Conservation (phyloP, 1,139 yeast species). For the Pichia sp. region DNA sequence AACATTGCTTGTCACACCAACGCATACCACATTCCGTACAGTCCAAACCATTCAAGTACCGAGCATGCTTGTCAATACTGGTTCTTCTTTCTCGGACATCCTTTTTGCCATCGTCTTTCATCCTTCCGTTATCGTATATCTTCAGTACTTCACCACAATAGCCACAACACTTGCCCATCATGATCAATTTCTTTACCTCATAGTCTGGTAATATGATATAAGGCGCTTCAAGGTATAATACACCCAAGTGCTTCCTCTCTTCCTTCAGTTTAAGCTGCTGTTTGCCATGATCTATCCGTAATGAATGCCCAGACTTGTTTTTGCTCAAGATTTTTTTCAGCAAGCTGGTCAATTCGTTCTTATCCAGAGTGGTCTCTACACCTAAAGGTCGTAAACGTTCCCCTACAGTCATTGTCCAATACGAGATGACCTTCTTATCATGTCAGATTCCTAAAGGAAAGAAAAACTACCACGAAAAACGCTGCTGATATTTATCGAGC, state of each 20-base stretch:
- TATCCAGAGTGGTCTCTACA: not conserved
- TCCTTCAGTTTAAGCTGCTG: conserved; percentile 5
- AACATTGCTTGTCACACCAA: conserved; percentile 69
- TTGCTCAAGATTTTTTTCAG: conserved; percentile 8
- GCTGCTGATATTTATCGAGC: too few relatives aligned
- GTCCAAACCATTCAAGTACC: conserved; percentile 42
- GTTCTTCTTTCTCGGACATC: conserved; percentile 13
- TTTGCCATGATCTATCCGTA: conserved; percentile 6
- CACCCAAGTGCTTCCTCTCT: conserved; percentile 20
- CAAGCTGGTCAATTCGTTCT: not conserved
- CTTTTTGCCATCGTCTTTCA: conserved; percentile 25
- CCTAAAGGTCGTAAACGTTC: too few relatives aligned
- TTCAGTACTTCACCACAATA: conserved; percentile 64
- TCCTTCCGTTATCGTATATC: conserved; percentile 23
- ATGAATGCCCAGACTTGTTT: conserved; percentile 6
- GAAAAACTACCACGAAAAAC: too few relatives aligned
- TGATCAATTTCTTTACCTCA: conserved; percentile 55
- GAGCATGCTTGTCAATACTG: conserved; percentile 15
- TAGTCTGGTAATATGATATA: conserved; percentile 64
- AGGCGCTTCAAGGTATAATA: conserved; percentile 32
- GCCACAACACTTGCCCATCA: conserved; percentile 67
- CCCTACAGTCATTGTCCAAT: too few relatives aligned
- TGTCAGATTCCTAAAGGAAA: too few relatives aligned
- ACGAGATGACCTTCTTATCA: too few relatives aligned
- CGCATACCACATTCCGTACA: conserved; percentile 59